A percentile compares a stretch with the other conserved stretches of the same genome.
Conservation (phyloP, 192 early-diverging fungal genomes). For the Rhizophagus clarus region DNA sequence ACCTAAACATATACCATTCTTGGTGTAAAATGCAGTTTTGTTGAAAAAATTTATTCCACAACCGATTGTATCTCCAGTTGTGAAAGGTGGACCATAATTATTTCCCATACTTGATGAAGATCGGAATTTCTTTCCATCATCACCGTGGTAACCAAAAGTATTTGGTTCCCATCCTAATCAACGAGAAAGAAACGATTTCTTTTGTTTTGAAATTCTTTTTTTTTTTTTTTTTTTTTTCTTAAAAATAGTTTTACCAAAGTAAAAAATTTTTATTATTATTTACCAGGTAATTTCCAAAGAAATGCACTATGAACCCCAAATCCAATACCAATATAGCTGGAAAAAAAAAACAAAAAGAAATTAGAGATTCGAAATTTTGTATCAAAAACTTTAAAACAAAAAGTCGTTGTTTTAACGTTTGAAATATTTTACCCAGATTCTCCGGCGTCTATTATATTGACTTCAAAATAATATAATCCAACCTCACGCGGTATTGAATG, state of each 20-base stretch:
- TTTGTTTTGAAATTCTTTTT: not conserved
- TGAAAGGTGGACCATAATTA: conserved; percentile 77
- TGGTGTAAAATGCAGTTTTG: conserved; percentile 79
- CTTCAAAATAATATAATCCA: conserved; percentile 89
- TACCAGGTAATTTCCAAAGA: conserved; percentile 73
- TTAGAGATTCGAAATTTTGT: not conserved
- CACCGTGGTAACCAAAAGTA: conserved; percentile 92
- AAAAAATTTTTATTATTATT: not conserved
- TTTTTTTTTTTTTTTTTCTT: not conserved
- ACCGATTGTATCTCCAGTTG: conserved; percentile 87
- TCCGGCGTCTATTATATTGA: conserved; percentile 76
- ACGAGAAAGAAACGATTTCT: not conserved
- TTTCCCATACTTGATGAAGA: conserved; percentile 59
- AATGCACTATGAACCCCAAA: conserved; percentile 50
- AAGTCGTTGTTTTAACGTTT: not conserved
- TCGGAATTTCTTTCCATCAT: conserved; percentile 79
- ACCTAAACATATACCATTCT: conserved; percentile 76
- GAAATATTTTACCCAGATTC: conserved; percentile 48
- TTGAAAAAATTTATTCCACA: conserved; percentile 80
- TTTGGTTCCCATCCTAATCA: conserved; percentile 72
- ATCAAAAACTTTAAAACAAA: too few relatives aligned
- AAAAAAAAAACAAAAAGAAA: not conserved
- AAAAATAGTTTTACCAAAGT: too few relatives aligned
- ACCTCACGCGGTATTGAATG: conserved; percentile 69
- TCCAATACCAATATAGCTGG: conserved; percentile 81